Base-by-base conservation (phyloP, 768 basidiomycete genomes). In the Rhodotorula kratochvilovae region DNA sequence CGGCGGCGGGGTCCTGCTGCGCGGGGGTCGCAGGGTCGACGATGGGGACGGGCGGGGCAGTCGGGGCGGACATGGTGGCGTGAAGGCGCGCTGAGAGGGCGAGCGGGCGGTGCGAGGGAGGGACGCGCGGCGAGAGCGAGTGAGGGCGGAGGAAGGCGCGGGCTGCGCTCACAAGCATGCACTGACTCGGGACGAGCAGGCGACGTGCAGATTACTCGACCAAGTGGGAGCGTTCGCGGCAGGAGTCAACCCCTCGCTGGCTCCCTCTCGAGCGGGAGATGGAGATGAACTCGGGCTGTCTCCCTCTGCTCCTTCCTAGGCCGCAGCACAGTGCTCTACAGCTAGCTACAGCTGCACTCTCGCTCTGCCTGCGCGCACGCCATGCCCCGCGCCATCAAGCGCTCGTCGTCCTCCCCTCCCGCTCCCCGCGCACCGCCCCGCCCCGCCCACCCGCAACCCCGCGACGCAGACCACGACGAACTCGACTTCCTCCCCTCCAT, bases 401-500 rank as follows among this genome's bases (percentile, higher is more conserved):
- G 35, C 35, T 15, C 36, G n/a, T 39, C 64, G 17, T 45, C 56
- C 2, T 56, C 29, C 4, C 46, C 64, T 21, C 45, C 56, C 5
- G 46, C 43, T 29, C 56, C 43, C n/a, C n/a, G n/a, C n/a, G n/a
- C n/a, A n/a, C n/a, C n/a, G n/a, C n/a, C n/a, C n/a, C n/a, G n/a
- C 2, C 50, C n/a, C 15, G 42, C 21, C 19, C 55, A 46, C 35
- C 55, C 45, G 4, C 55, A 23, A 36, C 45, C 35, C 0, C 31
- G 5, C 16, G 27, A 25, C 19, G 29, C 4, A 39, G 58, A 60
- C 42, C 7, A 43, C 35, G 66, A 67, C 66, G 66, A 67, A 15
- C 59, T 67, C 50, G 59, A 67, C 51, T 53, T n/a, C 36, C 66
- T 67, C 23, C 63, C 53, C 16, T 21, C 48, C 6, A 16, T 31